Evolutionary conservation across 1,139 yeast genomes (phyloP).

Genomic region (Geotrichum australiense): DNA sequence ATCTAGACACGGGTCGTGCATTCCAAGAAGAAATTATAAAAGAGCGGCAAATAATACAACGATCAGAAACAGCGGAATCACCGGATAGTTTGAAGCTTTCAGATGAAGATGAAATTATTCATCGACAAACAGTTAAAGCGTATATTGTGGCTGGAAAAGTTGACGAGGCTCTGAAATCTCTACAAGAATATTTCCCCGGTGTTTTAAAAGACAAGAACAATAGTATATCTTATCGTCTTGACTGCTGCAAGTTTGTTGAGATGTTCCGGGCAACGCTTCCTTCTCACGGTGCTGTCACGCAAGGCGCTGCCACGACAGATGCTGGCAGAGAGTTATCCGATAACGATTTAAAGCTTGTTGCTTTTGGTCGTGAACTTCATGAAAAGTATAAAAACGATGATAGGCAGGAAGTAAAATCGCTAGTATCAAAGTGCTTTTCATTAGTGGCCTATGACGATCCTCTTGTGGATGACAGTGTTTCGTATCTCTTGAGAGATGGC

Average conservation of each 20-base stretch:
- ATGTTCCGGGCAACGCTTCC: constrained; percentile 29
- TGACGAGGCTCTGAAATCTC: constrained; percentile 41
- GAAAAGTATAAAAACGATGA: constrained; percentile 33
- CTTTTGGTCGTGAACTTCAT: constrained; percentile 44
- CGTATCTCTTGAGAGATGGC: constrained; percentile 35
- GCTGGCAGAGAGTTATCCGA: constrained; percentile 8
- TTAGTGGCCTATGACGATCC: constrained; percentile 51
- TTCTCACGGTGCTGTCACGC: background rate
- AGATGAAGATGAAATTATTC: constrained; percentile 27
- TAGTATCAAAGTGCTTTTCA: constrained; percentile 41
- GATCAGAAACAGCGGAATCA: background rate
- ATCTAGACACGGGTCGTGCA: constrained; percentile 57
- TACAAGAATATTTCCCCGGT: constrained; percentile 42
- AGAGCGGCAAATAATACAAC: constrained; percentile 6
- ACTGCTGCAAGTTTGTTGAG: constrained; percentile 46
- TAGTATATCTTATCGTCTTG: constrained; percentile 47
- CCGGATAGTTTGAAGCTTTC: constrained; percentile 6
- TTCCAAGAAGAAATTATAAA: constrained; percentile 40
- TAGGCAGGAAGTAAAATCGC: constrained; percentile 30
- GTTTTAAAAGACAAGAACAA: constrained; percentile 38
- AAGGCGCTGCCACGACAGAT: constrained; percentile 11
- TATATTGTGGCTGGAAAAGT: constrained; percentile 44
- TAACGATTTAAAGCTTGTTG: constrained; percentile 33
- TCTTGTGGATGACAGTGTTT: constrained; percentile 30
- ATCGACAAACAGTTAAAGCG: constrained; percentile 47